Conservation (phyloP, 306 rosid genomes). For the Pyrus communis region DNA sequence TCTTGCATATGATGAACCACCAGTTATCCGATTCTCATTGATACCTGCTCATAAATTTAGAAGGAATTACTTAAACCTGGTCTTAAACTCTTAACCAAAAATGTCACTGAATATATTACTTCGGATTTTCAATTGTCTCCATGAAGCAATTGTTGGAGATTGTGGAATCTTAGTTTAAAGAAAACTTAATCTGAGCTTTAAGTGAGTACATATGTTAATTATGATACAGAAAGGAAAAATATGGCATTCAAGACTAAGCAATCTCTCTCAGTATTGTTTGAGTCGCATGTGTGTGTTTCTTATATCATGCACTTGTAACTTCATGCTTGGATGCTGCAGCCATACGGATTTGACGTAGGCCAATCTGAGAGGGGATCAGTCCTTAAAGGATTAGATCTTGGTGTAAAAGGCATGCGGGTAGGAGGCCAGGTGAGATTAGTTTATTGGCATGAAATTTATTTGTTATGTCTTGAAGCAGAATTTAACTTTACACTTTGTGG, state of each 20-base stretch:
- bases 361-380: conserved; percentile 84
- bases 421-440: conserved; percentile 84
- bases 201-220: background rate
- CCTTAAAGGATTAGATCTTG: conserved; percentile 83
- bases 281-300: background rate
- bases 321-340: conserved; percentile 59
- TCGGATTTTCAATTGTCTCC: background rate
- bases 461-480: conserved; percentile 1
- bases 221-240: background rate
- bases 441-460: background rate
- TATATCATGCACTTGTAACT: conserved; percentile 5
- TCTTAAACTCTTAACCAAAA: too few species aligned
- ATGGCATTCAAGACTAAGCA: background rate
- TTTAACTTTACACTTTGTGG: background rate
- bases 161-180: background rate
- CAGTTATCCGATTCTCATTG: background rate
- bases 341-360: conserved; percentile 93
- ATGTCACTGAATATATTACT: background rate
- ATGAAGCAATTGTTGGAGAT: background rate
- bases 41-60: background rate
- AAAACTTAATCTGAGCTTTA: background rate
- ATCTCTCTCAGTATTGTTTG: background rate
- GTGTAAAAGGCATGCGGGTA: conserved; percentile 85
- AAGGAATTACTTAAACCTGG: background rate
- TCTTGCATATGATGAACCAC: background rate